Evolutionary conservation across 768 basidiomycete species (phyloP), one percentile per base, ranked within the genome.

Genomic region (Tephrocybe sp.): DNA sequence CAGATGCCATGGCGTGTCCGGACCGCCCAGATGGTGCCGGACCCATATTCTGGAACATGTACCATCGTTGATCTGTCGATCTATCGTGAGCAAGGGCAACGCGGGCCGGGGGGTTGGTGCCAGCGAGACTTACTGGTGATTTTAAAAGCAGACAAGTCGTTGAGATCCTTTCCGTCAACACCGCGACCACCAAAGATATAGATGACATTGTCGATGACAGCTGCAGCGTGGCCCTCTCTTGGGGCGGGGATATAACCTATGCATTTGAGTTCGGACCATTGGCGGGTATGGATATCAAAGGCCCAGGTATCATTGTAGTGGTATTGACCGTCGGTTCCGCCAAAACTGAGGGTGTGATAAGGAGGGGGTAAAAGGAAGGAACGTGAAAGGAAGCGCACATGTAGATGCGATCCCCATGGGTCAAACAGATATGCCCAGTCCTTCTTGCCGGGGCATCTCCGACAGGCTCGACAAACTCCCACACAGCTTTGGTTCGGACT

Each of bases 21-120:
- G 92, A 95, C 42, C 97, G 81, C 2, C 92, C 91, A 32, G 78
- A 86, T 1, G 97, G 97, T 13, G 92, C 82, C 15, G 96, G 96
- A 0, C 97, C 97, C 97, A 99, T 99, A 64, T 98, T 97, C 69
- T 98, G 94, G 75, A 99, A 99, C 92, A 95, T 98, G 71, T 95
- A 99, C 97, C 97, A 99, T 59, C 97, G 80, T 62, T 93, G 91
- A 68, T 94, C 96, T 98, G 64, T 25, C 15, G 9, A 21, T 21
- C 25, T 11, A 28, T 19, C 39, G 52, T 34, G 24, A 44, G 56
- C 42, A 56, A 45, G 19, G 11, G 38, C 44, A 12, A 19, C 18
- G 18, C n/a, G 25, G n/a, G 26, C 25, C 39, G 45, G n/a, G n/a
- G n/a, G n/a, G n/a, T n/a, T n/a, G n/a, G n/a, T n/a, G n/a, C n/a